Evolutionary conservation across 2,329 filamentous ascomycete genomes (phyloP), one percentile per base, ranked within the genome.

Genomic region (Lachnellula occidentalis): DNA sequence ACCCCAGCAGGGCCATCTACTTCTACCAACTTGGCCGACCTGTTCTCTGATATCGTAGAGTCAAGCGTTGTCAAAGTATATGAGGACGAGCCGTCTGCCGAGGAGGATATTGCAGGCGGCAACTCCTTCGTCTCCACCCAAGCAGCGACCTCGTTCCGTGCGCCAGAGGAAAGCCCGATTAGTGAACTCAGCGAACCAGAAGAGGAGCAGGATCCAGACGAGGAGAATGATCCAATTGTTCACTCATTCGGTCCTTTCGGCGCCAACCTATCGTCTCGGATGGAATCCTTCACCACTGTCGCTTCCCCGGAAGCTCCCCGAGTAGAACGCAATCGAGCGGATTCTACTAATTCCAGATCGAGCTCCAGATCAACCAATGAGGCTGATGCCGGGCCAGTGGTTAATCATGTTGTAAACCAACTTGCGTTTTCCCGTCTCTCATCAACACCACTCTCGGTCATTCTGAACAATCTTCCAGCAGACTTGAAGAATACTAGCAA

Each of bases 331-430:
- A 55, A 69, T 43, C 48, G 60, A 39, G 61, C 66, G 66, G 24
- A 53, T 9, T 63, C 64, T 27, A 59, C 60, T 31, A 53, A 55
- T 34, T 53, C 45, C 19, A 55, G 64, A 55, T 61, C 63, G 17
- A 60, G 51, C 39, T 66, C 64, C 6, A 63, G 61, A 47, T 66
- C 54, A 37, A 70, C 69, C 19, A 70, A 72, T 49, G 66, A 75
- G 42, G 71, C 77, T 51, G 70, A 73, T 19, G 61, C 69, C 31
- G 69, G 58, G 36, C 71, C 61, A 60, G 72, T 94, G 60, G 80
- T 81, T 64, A 95, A 96, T 71, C 94, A 99, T 69, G 85, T 95
- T 58, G 81, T 94, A 69, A 97, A 97, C 72, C 94, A 99, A 73
- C 82, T 99, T 31, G 94, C 94, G 34, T 99, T 90, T 72, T 96